These are phyloP conservation scores for Brettanomyces custersianus DNA, from an alignment of 805 yeast genomes.

Conservation along the genomic window DNA sequence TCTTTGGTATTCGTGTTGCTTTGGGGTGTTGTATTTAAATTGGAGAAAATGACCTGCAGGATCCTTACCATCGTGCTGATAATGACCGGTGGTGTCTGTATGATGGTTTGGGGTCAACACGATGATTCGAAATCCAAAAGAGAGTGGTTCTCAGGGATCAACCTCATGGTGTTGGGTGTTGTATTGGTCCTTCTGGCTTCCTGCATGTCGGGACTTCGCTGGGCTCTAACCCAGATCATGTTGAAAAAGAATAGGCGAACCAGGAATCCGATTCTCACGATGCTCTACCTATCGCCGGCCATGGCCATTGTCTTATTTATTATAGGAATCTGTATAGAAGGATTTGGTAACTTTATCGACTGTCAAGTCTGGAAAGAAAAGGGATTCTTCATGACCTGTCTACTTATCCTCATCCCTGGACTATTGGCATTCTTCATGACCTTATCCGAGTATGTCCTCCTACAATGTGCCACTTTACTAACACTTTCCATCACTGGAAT, in stretches of 20 bases:
- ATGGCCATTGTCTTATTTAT: conserved; percentile 59
- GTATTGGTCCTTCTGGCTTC: conserved; percentile 69
- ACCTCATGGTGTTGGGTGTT: conserved; percentile 45
- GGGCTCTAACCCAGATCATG: conserved; percentile 89
- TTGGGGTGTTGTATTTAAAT: conserved; percentile 74
- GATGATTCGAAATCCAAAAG: conserved; percentile 10
- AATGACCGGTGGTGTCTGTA: conserved; percentile 76
- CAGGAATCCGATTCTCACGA: conserved; percentile 74
- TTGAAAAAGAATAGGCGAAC: conserved; percentile 51
- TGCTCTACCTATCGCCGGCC: conserved; percentile 74
- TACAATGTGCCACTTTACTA: conserved; percentile 73
- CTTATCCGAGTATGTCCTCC: conserved; percentile 72
- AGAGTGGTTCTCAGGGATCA: conserved; percentile 11
- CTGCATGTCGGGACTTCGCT: conserved; percentile 78
- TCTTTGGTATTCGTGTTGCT: conserved; percentile 80
- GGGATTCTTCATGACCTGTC: conserved; percentile 47
- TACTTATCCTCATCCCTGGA: conserved; percentile 72
- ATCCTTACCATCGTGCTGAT: conserved; percentile 60
- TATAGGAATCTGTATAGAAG: conserved; percentile 65
- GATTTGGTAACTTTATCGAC: conserved; percentile 39
- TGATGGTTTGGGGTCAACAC: conserved; percentile 68
- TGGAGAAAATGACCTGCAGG: conserved; percentile 67
- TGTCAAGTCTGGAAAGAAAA: conserved; percentile 59
- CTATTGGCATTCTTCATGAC: conserved; percentile 85
- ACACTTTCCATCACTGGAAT: conserved; percentile 89